Conservation (phyloP, 177 flowering plant genomes). For the Telopea speciosissima region DNA sequence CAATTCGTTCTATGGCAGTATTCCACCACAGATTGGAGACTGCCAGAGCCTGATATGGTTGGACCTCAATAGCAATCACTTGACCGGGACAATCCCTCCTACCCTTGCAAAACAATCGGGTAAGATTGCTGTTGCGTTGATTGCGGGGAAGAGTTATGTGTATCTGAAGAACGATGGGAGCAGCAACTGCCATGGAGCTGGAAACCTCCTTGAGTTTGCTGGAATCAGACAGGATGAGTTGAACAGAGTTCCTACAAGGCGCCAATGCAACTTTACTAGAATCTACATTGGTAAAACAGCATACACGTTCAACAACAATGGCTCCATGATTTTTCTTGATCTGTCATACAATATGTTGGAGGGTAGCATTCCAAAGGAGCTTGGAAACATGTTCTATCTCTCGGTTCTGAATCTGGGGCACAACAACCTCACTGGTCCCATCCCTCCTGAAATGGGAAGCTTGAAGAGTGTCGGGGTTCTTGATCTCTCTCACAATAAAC, state of each 20-base stretch:
- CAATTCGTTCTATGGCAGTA: constrained; percentile 66
- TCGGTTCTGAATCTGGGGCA: constrained; percentile 71
- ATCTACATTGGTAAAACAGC: constrained; percentile 55
- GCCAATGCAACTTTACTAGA: constrained; percentile 72
- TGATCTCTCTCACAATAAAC: constrained; percentile 68
- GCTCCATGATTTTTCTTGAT: constrained; percentile 90
- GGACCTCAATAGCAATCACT: constrained; percentile 76
- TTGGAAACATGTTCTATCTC: constrained; percentile 66
- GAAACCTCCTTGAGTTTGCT: constrained; percentile 80
- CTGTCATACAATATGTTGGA: constrained; percentile 63
- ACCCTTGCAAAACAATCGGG: constrained; percentile 72
- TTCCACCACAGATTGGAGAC: constrained; percentile 86
- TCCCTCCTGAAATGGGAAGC: constrained; percentile 64
- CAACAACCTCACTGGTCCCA: constrained; percentile 62
- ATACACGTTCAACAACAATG: constrained; percentile 73
- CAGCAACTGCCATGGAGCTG: constrained; percentile 78
- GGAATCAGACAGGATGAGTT: constrained; percentile 64
- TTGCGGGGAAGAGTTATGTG: constrained; percentile 60
- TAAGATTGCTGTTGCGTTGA: constrained; percentile 53
- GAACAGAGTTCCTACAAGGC: constrained; percentile 49
- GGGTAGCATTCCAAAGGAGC: constrained; percentile 74
- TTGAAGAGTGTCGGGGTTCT: constrained; percentile 58
- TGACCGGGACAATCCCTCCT: constrained; percentile 71
- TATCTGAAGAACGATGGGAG: constrained; percentile 84
- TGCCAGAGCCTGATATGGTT: constrained; percentile 89